These are phyloP conservation scores for Aspergillus mulundensis DNA, from an alignment of 495 filamentous ascomycete genomes.

Conservation along the genomic window DNA sequence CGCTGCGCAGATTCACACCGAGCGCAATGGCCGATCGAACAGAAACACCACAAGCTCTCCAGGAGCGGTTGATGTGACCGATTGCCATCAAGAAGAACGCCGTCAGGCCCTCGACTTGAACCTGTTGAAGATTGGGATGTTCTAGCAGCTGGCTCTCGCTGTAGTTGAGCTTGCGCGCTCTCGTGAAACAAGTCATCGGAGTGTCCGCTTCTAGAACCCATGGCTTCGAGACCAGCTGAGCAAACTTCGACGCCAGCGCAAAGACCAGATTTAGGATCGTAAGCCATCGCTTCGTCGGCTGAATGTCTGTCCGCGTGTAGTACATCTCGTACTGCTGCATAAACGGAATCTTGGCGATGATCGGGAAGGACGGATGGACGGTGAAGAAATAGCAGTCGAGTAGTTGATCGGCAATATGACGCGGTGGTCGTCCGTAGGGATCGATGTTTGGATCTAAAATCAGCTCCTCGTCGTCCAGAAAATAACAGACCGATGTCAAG, in stretches of 20 bases:
- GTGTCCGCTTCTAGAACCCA: neutral
- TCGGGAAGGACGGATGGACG: conserved; percentile 57
- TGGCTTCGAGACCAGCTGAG: conserved; percentile 25
- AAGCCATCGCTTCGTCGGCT: conserved; percentile 48
- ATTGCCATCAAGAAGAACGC: conserved; percentile 57
- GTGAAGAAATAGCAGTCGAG: conserved; percentile 51
- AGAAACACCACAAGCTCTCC: conserved; percentile 55
- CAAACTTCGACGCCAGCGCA: conserved; percentile 55
- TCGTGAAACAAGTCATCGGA: conserved; percentile 50
- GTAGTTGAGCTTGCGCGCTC: conserved; percentile 54
- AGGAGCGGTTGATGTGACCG: conserved; percentile 60
- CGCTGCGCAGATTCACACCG: conserved; percentile 60
- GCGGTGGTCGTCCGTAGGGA: conserved; percentile 37
- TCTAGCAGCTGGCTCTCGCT: conserved; percentile 42
- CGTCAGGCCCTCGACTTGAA: conserved; percentile 54
- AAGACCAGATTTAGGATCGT: conserved; percentile 62
- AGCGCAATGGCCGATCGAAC: conserved; percentile 55
- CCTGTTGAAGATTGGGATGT: conserved; percentile 54
- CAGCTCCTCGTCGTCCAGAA: conserved; percentile 52
- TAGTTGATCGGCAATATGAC: conserved; percentile 48
- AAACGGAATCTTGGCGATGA: conserved; percentile 48
- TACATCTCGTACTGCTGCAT: conserved; percentile 38
- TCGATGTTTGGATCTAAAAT: conserved; percentile 19
- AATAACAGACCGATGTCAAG: conserved; percentile 31
- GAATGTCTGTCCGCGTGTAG: conserved; percentile 28